Evolutionary conservation across 768 basidiomycete species (phyloP).

Genomic region (Pholiota molesta): DNA sequence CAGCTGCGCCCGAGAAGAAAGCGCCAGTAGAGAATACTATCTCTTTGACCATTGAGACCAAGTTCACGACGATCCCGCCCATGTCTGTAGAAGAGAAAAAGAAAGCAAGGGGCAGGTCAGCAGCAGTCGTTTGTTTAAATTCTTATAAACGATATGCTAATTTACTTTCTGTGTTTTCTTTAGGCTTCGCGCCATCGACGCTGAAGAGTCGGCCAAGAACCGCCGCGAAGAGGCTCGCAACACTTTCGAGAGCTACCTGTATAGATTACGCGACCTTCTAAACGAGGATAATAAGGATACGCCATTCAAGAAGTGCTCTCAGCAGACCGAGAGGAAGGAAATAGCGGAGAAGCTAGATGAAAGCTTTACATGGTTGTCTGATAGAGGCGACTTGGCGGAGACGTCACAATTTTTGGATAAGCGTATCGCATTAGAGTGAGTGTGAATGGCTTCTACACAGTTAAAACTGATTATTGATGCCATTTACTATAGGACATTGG

Average conservation of each 20-base stretch:
- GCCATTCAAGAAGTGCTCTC: constrained; percentile 87
- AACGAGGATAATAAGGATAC: constrained; percentile 64
- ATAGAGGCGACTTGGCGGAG: constrained; percentile 82
- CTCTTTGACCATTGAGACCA: constrained; percentile 61
- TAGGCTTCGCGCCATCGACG: constrained; percentile 81
- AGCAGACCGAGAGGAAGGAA: constrained; percentile 65
- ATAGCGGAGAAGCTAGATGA: constrained; percentile 72
- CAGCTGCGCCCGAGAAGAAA: constrained; percentile 38
- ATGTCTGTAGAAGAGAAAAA: constrained; percentile 82
- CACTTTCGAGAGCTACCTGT: constrained; percentile 90
- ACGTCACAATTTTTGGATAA: constrained; percentile 76
- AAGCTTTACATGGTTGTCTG: constrained; percentile 81
- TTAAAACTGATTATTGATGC: background rate
- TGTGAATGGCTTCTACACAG: constrained; percentile 13
- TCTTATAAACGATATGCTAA: constrained; percentile 3
- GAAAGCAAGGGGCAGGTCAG: constrained; percentile 71
- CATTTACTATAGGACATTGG: constrained; percentile 56
- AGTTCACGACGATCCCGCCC: constrained; percentile 69
- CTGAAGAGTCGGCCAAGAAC: constrained; percentile 73
- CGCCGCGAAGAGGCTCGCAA: constrained; percentile 91
- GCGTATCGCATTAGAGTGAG: constrained; percentile 83
- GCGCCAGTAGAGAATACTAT: constrained; percentile 64
- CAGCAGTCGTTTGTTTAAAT: background rate
- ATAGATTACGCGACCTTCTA: constrained; percentile 84
- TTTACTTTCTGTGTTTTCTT: background rate